A percentile compares a stretch with the other conserved stretches of the same genome.
These are phyloP conservation scores for Helotiales sp. DNA, from an alignment of 2,329 filamentous ascomycete species.

Conservation along the genomic window DNA sequence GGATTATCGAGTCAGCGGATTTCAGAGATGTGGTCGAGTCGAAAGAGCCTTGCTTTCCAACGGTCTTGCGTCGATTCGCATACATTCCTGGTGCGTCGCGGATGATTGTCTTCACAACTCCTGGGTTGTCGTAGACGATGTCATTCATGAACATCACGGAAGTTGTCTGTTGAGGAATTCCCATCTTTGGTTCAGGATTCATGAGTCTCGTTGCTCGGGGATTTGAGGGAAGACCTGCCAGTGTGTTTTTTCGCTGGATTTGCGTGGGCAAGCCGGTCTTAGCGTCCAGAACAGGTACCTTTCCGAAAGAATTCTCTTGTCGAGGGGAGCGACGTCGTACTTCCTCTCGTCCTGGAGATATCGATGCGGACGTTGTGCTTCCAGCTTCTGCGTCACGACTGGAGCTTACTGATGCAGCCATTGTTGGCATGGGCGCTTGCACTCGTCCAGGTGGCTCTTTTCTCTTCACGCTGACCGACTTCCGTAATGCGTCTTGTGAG, in stretches of 20 bases:
- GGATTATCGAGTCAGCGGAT: constrained; percentile 32
- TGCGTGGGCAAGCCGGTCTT: constrained; percentile 5
- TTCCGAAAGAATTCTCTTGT: constrained; percentile 23
- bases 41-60: constrained; percentile 18
- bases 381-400: constrained; percentile 23
- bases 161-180: constrained; percentile 39
- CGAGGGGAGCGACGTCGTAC: constrained; percentile 34
- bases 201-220: constrained; percentile 23
- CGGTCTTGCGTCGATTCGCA: constrained; percentile 22
- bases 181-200: constrained; percentile 9
- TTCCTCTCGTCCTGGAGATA: constrained; percentile 35
- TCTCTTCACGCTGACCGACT: constrained; percentile 23
- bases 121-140: constrained; percentile 55
- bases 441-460: constrained; percentile 19
- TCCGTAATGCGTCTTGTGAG: constrained; percentile 22
- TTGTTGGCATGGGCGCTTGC: constrained; percentile 17
- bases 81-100: constrained; percentile 42
- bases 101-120: constrained; percentile 49
- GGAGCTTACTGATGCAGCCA: constrained; percentile 19
- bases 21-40: constrained; percentile 14
- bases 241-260: constrained; percentile 25
- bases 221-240: constrained; percentile 31
- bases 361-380: constrained; percentile 33
- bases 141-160: constrained; percentile 58
- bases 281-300: neutral